Base-by-base conservation (phyloP, 768 basidiomycete genomes). In the Podaxis mareebaensis region DNA sequence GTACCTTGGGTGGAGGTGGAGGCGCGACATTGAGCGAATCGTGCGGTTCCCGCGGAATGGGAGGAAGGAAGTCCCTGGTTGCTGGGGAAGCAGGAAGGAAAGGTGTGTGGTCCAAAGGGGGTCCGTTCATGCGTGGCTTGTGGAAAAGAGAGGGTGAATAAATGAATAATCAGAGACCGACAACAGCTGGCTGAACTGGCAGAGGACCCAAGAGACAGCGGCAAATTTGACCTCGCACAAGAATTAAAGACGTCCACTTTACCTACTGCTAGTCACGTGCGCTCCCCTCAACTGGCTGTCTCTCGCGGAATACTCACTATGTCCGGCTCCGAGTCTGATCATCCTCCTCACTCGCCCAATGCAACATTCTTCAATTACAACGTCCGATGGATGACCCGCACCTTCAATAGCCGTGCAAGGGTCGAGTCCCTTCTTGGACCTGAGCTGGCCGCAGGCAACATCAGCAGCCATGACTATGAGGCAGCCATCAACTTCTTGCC, bases 401-500 rank as follows among this genome's bases (percentile, higher is more conserved):
- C 82, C 2, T 88, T 89, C 69, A 65, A 67, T 52, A 77, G 79
- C 12, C 79, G 76, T 57, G 22, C 74, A 13, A 67, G 67, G 13
- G 73, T 80, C 56, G 81, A 85, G 64, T 59, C 75, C n/a, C 81
- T 86, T 46, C 78, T 87, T 24, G 71, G 76, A 4, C 85, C 85
- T 54, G 80, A 87, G 66, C 78, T 79, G 54, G 81, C 86, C 38
- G 69, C 75, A n/a, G 85, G 83, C 15, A 76, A 77, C 66, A 73
- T 87, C 61, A 77, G 80, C 4, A 69, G 67, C 20, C 81, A 79
- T 59, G 89, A 91, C 77, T 89, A 83, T 70, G 78, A 88, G 0
- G 71, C 81, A 11, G 83, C 87, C 3, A 69, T 78, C 61, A 70
- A 70, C 28, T 90, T 89, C 76, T 72, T 87, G 28, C 81, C 87